Conservation (phyloP, 495 filamentous ascomycete species). For the Penicillium pulvis region DNA sequence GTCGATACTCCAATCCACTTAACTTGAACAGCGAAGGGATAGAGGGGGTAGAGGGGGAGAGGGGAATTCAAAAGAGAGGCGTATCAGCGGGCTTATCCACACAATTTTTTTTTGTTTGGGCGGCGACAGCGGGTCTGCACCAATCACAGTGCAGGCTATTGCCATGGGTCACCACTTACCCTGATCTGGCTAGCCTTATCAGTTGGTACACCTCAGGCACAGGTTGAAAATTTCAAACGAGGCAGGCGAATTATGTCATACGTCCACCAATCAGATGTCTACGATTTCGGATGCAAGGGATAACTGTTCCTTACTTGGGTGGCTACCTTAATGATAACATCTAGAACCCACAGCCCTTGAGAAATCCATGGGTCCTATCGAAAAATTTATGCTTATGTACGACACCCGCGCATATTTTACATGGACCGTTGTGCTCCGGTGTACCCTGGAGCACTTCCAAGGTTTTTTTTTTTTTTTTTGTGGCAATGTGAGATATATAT, state of each 20-base stretch:
- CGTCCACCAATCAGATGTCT: neutral
- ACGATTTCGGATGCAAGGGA: neutral
- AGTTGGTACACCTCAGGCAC: conserved; percentile 7
- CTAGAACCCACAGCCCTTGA: neutral
- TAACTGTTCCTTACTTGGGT: too few relatives aligned
- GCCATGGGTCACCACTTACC: conserved; percentile 16
- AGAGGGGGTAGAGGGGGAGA: conserved; percentile 6
- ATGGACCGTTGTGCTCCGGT: too few relatives aligned
- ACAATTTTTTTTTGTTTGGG: conserved; percentile 31
- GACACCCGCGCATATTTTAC: neutral
- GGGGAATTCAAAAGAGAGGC: conserved; percentile 8
- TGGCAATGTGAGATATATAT: too few relatives aligned
- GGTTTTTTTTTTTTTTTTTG: too few relatives aligned
- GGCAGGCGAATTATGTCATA: conserved; percentile 1
- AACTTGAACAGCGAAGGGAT: conserved; percentile 10
- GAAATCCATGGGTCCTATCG: neutral
- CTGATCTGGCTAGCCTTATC: conserved; percentile 18
- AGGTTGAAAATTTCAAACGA: neutral
- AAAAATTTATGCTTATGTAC: neutral
- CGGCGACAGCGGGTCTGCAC: conserved; percentile 11
- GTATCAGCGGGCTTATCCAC: conserved; percentile 23
- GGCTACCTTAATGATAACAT: neutral
- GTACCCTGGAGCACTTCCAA: too few relatives aligned
- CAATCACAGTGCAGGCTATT: conserved; percentile 16
- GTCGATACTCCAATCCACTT: conserved; percentile 18